A percentile compares a stretch with the other conserved stretches of the same genome.
phyloP scores from a whole-genome alignment of 768 basidiomycete genomes.

The Suillus luteus region DNA sequence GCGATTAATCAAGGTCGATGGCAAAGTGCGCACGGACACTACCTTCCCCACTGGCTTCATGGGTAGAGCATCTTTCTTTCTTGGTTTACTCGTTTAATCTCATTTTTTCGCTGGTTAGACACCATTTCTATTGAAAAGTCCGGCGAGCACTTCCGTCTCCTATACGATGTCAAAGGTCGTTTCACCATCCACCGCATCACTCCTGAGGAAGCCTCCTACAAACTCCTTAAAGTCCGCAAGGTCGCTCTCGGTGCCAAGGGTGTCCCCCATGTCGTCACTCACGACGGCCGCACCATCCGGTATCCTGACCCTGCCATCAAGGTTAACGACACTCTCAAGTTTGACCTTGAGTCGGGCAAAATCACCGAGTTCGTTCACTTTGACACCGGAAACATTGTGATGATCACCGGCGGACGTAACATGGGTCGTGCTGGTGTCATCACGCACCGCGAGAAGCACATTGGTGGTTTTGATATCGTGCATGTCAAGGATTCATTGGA shows the following conservation, averaged over 20 bases:
- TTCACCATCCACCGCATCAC: slow-evolving; percentile 99
- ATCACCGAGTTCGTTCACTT: slow-evolving; percentile 93
- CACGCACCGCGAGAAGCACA: slow-evolving; percentile 94
- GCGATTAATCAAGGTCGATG: slow-evolving; percentile 97
- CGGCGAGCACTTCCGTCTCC: slow-evolving; percentile 97
- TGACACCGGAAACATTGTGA: slow-evolving; percentile 95
- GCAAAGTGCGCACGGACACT: slow-evolving; percentile 96
- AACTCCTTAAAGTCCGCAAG: slow-evolving; percentile 92
- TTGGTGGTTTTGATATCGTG: slow-evolving; percentile 98
- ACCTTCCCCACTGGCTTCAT: slow-evolving; percentile 97
- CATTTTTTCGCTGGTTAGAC: slow-evolving; percentile 49
- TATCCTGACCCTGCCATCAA: slow-evolving; percentile 96
- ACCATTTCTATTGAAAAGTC: slow-evolving; percentile 98
- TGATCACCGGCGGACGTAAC: slow-evolving; percentile 99
- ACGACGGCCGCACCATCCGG: slow-evolving; percentile 99
- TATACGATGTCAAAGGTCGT: slow-evolving; percentile 99
- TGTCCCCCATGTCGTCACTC: slow-evolving; percentile 96
- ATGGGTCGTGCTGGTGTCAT: slow-evolving; percentile 98
- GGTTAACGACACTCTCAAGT: slow-evolving; percentile 98
- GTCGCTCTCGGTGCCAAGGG: slow-evolving; percentile 91
- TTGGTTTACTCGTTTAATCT: background rate
- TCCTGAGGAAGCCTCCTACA: slow-evolving; percentile 94
- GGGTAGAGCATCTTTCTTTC: slow-evolving; percentile 54
- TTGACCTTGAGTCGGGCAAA: slow-evolving; percentile 93
- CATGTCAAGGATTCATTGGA: slow-evolving; percentile 96